Percentiles rank a stretch among this genome's conserved stretches.
Conservation (phyloP, 2,329 filamentous ascomycete genomes). For the Exserohilum rostratum region DNA sequence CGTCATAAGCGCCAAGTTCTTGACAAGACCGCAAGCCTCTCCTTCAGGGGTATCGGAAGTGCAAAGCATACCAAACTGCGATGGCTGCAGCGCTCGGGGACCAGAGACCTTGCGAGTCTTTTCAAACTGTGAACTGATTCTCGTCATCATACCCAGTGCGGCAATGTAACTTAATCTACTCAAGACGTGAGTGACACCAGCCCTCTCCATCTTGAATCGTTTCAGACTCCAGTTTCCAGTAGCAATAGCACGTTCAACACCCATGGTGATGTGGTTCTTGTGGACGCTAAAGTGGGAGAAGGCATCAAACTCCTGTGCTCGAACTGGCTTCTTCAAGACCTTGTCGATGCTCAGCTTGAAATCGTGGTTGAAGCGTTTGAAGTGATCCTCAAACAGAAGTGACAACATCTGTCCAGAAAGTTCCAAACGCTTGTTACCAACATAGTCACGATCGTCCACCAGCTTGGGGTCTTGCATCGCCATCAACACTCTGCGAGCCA, state of each 20-base stretch:
- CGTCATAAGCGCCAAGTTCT: conserved; percentile 98
- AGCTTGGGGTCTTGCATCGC: conserved; percentile 86
- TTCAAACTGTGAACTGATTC: conserved; percentile 97
- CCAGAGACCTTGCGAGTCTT: conserved; percentile 97
- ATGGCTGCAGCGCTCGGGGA: conserved; percentile 92
- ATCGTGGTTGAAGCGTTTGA: conserved; percentile 90
- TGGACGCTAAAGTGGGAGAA: conserved; percentile 82
- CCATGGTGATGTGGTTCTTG: conserved; percentile 84
- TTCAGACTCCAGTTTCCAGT: conserved; percentile 98
- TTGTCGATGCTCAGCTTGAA: conserved; percentile 96
- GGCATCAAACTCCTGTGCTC: conserved; percentile 86
- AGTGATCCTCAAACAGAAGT: conserved; percentile 93
- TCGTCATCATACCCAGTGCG: conserved; percentile 98
- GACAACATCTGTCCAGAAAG: conserved; percentile 93
- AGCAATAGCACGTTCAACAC: conserved; percentile 94
- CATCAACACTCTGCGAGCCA: conserved; percentile 96
- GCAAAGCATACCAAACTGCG: conserved; percentile 98
- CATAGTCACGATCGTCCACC: conserved; percentile 95
- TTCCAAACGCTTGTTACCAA: conserved; percentile 96
- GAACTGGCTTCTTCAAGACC: conserved; percentile 89
- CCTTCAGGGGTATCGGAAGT: conserved; percentile 97
- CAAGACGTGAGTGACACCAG: conserved; percentile 93
- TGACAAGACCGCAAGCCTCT: conserved; percentile 96
- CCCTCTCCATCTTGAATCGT: conserved; percentile 97
- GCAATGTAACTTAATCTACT: conserved; percentile 96